Base-by-base conservation (phyloP, 1,284 basidiomycete genomes). In the Grifola frondosa region DNA sequence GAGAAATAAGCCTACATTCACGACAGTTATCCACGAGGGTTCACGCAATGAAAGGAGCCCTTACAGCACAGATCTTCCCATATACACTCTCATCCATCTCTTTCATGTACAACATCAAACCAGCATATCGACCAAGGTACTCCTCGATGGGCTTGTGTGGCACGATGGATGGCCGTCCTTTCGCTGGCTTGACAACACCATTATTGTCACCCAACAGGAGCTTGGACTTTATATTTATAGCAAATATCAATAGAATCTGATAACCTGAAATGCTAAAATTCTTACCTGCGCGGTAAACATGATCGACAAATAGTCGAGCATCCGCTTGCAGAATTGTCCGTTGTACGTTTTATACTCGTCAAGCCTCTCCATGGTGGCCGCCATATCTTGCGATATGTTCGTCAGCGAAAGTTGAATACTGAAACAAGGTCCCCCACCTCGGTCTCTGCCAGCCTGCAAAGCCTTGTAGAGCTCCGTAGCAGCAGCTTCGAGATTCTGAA, bases 381-480 rank as follows among this genome's bases (percentile, higher is more conserved):
- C 90, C 80, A 97, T 95, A 59, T 94, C 92, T 84, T 47, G 15
- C 39, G n/a, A 34, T 6, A 22, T 11, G 6, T 37, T 9, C 25
- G 20, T 26, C 5, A n/a, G 12, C 16, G 13, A 4, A 15, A 33
- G 8, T 13, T 1, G 4, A 4, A 25, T 42, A 16, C 42, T 13
- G 22, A 31, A 40, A 42, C 15, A 21, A 36, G 30, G 24, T 22
- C 21, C 58, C 64, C 45, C 48, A 88, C 88, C 88, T 58, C 82
- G 86, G 60, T 97, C 92, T 50, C 86, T 74, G n/a, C 91, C 88
- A 5, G 94, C 92, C 55, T 92, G 83, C 12, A 99, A 70, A 2
- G 95, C 95, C 63, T 97, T 97, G 74, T 99, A 99, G n/a, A 99
- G 71, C 41, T 90, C 84, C 0, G 88, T 80, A 1, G 88, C 88